Conservation (phyloP, 345 rosid species). For the Gossypium anomalum region DNA sequence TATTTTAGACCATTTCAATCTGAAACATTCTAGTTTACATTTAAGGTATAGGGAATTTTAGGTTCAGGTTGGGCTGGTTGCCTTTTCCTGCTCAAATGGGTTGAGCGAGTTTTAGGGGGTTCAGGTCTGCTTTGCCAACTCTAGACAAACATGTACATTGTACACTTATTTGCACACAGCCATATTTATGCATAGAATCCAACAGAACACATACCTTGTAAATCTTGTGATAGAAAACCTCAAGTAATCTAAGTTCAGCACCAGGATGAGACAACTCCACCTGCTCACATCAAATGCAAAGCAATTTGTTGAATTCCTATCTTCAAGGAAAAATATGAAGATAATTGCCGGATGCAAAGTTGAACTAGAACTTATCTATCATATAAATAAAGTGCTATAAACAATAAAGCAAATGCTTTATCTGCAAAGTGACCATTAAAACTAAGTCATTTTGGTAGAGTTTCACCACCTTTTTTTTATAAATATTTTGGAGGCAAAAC, state of each 20-base stretch:
- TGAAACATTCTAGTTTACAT: neutral
- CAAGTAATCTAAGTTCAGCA: conserved; percentile 65
- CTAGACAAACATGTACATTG: neutral
- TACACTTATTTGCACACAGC: neutral
- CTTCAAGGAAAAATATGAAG: neutral
- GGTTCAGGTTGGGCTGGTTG: neutral
- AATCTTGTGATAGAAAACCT: conserved; percentile 71
- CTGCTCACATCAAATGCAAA: conserved; percentile 28
- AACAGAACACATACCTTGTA: conserved; percentile 43
- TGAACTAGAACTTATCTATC: neutral
- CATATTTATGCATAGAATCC: neutral
- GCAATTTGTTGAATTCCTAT: neutral
- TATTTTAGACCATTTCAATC: neutral
- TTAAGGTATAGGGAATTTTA: neutral
- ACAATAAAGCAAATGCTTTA: neutral
- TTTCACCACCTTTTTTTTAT: too few species aligned
- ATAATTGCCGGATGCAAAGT: neutral
- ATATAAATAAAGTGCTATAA: neutral
- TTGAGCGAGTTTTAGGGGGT: neutral
- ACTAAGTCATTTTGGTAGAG: too few species aligned
- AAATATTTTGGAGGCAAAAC: too few species aligned
- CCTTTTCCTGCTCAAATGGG: neutral
- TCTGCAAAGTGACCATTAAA: too few species aligned
- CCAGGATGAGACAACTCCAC: conserved; percentile 62
- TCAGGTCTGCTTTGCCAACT: neutral